Conservation (phyloP, 306 rosid genomes). For the Styphnolobium japonicum region DNA sequence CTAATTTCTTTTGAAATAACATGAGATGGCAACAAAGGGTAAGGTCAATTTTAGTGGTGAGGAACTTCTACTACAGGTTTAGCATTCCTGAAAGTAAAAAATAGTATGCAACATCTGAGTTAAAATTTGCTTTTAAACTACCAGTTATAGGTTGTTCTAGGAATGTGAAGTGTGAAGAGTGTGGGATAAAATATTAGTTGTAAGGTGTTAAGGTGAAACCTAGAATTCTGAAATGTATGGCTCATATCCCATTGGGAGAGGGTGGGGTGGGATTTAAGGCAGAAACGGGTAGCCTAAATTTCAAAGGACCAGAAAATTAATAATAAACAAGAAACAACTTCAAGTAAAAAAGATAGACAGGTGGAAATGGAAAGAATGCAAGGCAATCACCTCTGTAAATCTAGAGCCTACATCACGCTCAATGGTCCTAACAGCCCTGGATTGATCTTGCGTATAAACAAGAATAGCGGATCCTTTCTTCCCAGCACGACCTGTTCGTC, state of each 20-base stretch:
- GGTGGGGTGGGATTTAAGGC: not conserved
- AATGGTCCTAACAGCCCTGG: slow-evolving; percentile 62
- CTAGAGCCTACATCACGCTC: slow-evolving; percentile 88
- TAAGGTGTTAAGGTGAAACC: too few species aligned
- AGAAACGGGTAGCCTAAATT: slow-evolving; percentile 4
- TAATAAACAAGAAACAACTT: not conserved
- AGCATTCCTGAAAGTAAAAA: not conserved
- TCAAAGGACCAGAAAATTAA: not conserved
- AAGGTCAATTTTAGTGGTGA: not conserved
- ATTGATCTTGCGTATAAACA: slow-evolving; percentile 62
- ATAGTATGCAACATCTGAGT: not conserved
- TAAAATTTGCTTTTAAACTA: not conserved
- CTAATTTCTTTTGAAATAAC: too few species aligned
- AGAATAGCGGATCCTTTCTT: slow-evolving; percentile 90
- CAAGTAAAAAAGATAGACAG: not conserved
- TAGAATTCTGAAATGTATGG: too few species aligned
- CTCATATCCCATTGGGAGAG: not conserved
- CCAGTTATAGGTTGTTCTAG: too few species aligned
- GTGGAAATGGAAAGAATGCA: slow-evolving; percentile 4
- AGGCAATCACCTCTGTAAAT: slow-evolving; percentile 72
- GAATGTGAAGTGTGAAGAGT: too few species aligned
- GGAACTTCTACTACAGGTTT: too few species aligned
- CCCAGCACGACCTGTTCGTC: slow-evolving; percentile 99
- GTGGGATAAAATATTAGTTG: too few species aligned
- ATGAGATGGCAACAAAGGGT: too few species aligned